These are phyloP conservation scores for Starmera quercuum DNA, from an alignment of 805 yeast genomes.

Conservation along the genomic window DNA sequence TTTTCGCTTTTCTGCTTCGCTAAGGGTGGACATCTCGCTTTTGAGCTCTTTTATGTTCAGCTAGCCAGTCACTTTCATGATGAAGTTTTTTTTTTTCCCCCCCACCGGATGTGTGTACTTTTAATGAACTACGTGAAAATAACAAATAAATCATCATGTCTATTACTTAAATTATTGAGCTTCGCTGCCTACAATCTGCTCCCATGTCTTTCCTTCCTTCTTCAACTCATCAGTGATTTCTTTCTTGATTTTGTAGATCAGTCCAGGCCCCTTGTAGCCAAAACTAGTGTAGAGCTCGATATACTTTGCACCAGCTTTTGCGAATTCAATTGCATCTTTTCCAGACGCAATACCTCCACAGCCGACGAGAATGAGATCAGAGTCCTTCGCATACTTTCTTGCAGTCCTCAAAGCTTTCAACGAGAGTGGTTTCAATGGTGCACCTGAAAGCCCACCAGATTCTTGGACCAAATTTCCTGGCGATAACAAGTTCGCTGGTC, in stretches of 20 bases:
- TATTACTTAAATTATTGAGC: constrained; percentile 4
- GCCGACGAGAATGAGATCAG: constrained; percentile 72
- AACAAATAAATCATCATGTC: neutral
- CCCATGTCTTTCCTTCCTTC: constrained; percentile 80
- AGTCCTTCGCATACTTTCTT: constrained; percentile 69
- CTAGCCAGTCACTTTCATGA: no score
- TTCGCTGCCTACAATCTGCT: constrained; percentile 65
- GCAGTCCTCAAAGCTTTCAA: constrained; percentile 63
- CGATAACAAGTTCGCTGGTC: constrained; percentile 61
- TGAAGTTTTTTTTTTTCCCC: no score
- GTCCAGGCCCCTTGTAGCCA: constrained; percentile 90
- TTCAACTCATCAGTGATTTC: constrained; percentile 53
- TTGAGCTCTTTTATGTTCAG: no score
- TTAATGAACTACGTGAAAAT: neutral
- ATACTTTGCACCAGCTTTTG: constrained; percentile 89
- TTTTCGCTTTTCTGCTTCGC: constrained; percentile 19
- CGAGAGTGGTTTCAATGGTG: constrained; percentile 77
- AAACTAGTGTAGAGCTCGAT: constrained; percentile 83
- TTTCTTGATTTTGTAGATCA: constrained; percentile 52
- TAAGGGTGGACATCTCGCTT: neutral
- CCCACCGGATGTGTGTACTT: neutral
- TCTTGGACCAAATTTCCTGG: constrained; percentile 39
- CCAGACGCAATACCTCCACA: constrained; percentile 93
- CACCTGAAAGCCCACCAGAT: constrained; percentile 89
- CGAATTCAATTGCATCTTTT: constrained; percentile 84